phyloP scores from a whole-genome alignment of 2,329 filamentous ascomycete species.

The Dothideomycetes sp. region DNA sequence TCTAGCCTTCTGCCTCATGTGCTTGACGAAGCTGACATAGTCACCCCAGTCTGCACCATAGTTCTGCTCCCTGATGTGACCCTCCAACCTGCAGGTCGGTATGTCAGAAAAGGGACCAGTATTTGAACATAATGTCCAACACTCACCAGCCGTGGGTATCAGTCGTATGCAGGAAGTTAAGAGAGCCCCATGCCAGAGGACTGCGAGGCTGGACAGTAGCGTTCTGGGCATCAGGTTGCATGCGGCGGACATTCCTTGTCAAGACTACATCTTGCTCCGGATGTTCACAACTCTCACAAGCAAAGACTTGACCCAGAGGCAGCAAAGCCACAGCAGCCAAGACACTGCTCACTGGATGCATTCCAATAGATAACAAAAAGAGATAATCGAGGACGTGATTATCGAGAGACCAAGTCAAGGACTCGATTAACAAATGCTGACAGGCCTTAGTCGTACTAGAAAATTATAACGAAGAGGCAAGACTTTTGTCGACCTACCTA shows the following conservation, averaged over 20 bases:
- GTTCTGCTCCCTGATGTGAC: constrained; percentile 45
- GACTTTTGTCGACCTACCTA: no score
- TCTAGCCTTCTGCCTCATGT: constrained; percentile 51
- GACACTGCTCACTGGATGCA: not conserved
- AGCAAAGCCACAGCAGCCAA: constrained; percentile 2
- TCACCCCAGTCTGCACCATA: constrained; percentile 61
- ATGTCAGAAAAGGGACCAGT: no score
- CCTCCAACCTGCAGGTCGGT: constrained; percentile 37
- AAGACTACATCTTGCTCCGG: constrained; percentile 33
- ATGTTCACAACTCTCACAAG: constrained; percentile 32
- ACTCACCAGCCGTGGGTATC: constrained; percentile 50
- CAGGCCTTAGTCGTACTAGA: no score
- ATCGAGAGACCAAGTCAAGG: no score
- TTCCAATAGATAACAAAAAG: no score
- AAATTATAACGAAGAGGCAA: no score
- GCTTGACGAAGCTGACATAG: constrained; percentile 50
- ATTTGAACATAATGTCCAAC: no score
- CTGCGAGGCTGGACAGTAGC: constrained; percentile 28
- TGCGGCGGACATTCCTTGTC: constrained; percentile 33
- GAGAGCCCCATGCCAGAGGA: constrained; percentile 51
- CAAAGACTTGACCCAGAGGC: constrained; percentile 15
- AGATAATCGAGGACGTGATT: no score
- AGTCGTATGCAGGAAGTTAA: constrained; percentile 59
- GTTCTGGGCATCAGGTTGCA: constrained; percentile 37
- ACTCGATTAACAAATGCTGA: no score